A percentile compares a stretch with the other conserved stretches of the same genome.
Conservation (phyloP, 345 rosid genomes). For the Carallia brachiata region DNA sequence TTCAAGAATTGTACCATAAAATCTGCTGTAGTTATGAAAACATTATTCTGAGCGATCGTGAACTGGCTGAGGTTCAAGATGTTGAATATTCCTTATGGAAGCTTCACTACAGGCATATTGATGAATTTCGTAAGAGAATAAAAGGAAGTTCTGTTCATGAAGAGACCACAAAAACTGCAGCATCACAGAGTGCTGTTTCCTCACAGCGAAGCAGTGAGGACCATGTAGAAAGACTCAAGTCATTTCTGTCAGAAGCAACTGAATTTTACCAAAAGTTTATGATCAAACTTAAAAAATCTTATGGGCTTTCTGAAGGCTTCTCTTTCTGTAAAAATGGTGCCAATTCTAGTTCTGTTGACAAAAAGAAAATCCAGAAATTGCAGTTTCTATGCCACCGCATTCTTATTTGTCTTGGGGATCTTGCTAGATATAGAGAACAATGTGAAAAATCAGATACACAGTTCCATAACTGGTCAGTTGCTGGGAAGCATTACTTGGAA, state of each 20-base stretch:
- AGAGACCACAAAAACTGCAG: conserved; percentile 14
- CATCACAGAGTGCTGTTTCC: conserved; percentile 22
- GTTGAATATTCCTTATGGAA: conserved; percentile 86
- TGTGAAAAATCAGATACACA: conserved; percentile 39
- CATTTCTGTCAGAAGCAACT: conserved; percentile 56
- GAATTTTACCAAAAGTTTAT: conserved; percentile 56
- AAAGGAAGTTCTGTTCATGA: conserved; percentile 40
- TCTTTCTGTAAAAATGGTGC: conserved; percentile 24
- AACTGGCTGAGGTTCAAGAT: conserved; percentile 67
- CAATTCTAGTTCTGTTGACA: conserved; percentile 28
- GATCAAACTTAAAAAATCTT: conserved; percentile 39
- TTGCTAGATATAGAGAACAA: conserved; percentile 80
- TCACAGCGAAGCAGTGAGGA: conserved; percentile 22
- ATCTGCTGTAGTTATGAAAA: conserved; percentile 63
- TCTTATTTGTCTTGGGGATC: conserved; percentile 88
- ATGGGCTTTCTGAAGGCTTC: conserved; percentile 47
- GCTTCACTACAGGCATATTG: conserved; percentile 78
- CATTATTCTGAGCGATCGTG: conserved; percentile 45
- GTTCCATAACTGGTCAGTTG: conserved; percentile 71
- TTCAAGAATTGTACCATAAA: conserved; percentile 51
- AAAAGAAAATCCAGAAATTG: conserved; percentile 42
- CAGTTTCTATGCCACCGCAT: conserved; percentile 76
- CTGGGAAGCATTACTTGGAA: conserved; percentile 73
- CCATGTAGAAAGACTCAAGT: conserved; percentile 51
- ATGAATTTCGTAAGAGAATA: conserved; percentile 74